Evolutionary conservation across 345 rosid genomes (phyloP).

Genomic region (Psidium guajava): DNA sequence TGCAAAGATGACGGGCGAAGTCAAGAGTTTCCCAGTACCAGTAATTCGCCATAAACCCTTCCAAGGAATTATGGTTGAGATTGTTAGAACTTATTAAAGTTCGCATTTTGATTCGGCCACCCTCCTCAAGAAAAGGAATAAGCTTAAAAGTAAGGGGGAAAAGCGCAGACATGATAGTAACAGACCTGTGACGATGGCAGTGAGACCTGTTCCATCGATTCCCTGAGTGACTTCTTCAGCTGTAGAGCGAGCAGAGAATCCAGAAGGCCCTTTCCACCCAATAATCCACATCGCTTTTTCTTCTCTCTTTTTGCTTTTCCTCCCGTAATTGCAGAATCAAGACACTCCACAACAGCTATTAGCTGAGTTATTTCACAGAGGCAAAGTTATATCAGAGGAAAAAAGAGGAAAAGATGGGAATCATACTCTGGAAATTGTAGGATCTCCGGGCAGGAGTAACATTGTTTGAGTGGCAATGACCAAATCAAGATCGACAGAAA

Average conservation of each 20-base stretch:
- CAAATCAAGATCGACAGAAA: background rate
- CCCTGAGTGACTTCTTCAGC: constrained; percentile 33
- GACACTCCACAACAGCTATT: background rate
- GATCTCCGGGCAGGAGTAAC: background rate
- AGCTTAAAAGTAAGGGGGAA: background rate
- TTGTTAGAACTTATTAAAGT: background rate
- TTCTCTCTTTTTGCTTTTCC: background rate
- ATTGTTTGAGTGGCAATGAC: background rate
- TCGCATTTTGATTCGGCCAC: background rate
- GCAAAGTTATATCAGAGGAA: background rate
- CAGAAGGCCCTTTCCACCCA: constrained; percentile 23
- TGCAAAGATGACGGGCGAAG: background rate
- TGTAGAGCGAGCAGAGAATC: constrained; percentile 24
- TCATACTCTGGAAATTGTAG: background rate
- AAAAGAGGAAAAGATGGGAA: background rate
- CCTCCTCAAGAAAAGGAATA: background rate
- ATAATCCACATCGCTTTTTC: constrained; percentile 4
- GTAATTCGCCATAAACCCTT: background rate
- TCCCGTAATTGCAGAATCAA: background rate
- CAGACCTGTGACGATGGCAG: constrained; percentile 36
- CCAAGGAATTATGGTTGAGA: background rate
- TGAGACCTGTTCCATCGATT: constrained; percentile 32
- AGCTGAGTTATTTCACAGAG: background rate
- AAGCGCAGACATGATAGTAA: background rate
- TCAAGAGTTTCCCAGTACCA: background rate